Base-by-base conservation (phyloP, 345 rosid genomes). In the Populus tremula region DNA sequence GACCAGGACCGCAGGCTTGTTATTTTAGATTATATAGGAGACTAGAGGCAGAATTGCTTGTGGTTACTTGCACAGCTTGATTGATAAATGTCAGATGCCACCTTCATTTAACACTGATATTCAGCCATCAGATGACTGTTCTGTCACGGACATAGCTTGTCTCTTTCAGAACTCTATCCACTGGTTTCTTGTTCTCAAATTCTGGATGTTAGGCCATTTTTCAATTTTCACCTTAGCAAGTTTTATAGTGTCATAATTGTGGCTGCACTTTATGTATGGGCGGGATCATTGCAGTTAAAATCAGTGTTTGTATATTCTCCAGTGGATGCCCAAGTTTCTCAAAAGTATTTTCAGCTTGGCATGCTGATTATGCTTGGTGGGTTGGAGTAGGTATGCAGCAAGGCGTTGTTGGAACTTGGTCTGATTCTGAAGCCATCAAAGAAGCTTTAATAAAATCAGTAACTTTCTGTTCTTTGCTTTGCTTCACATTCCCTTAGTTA, bases 191-290 rank as follows among this genome's bases (percentile, higher is more conserved):
- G 20, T 65, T 43, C 27, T 77, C 76, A 69, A 70, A 71, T 53
- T 76, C 74, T 29, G 80, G 78, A 74, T 74, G 66, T 77, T 79
- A 71, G 77, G 80, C 47, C 77, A 36, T 49, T 77, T 73, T 45
- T 75, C 78, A 38, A 67, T 73, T 77, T 63, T 49, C 69, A 72
- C 68, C 73, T 75, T 75, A 69, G 74, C 68, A 77, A 80, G 82
- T 78, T 78, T 53, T 79, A 70, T 82, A 65, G 49, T 79, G 39
- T 76, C 75, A 76, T 68, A 78, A 75, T 36, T 70, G 20, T 78
- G 76, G 77, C 64, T 77, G 76, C 54, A 71, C 72, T 70, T 38
- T 67, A 39, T 50, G 45, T 41, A 25, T 66, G 36, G 43, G 29
- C 65, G 80, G 77, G 80, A 74, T 78, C 75, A 53, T 39, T 76